Evolutionary conservation across 371 early-diverging fungal genomes (phyloP).

Genomic region (Lichtheimia hyalospora): DNA sequence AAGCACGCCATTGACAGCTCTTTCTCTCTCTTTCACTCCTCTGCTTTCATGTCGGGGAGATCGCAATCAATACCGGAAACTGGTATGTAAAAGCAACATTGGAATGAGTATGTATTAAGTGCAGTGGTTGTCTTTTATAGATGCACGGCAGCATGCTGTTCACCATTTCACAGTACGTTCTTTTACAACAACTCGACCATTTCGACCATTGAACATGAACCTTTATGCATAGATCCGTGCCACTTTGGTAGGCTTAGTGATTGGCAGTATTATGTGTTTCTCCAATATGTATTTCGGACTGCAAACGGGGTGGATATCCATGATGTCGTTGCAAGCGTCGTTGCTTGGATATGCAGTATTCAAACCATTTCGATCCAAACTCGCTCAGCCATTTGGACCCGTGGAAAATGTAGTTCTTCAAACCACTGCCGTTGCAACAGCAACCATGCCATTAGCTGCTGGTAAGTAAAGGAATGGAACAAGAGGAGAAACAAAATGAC

Average conservation of each 20-base stretch:
- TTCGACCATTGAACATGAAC: too few species aligned
- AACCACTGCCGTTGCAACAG: conserved; percentile 82
- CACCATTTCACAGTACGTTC: too few species aligned
- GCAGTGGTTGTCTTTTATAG: too few species aligned
- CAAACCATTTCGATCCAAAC: conserved; percentile 54
- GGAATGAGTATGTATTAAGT: too few species aligned
- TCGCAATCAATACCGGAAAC: too few species aligned
- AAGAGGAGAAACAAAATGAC: too few species aligned
- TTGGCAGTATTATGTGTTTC: conserved; percentile 77
- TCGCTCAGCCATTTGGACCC: conserved; percentile 62
- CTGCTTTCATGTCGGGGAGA: too few species aligned
- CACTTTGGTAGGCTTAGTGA: conserved; percentile 60
- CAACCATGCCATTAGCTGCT: conserved; percentile 84
- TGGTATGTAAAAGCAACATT: too few species aligned
- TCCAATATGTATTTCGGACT: conserved; percentile 87
- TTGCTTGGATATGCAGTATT: conserved; percentile 78
- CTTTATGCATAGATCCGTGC: conserved; percentile 49
- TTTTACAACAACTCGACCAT: too few species aligned
- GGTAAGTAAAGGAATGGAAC: conserved; percentile 23
- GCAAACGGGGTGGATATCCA: conserved; percentile 86
- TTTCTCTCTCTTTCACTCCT: too few species aligned
- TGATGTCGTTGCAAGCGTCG: conserved; percentile 87
- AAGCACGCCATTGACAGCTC: too few species aligned
- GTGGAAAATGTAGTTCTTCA: conserved; percentile 83
- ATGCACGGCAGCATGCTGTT: too few species aligned